These are phyloP conservation scores for Pichia sp. DNA, from an alignment of 1,139 yeast genomes.

Conservation along the genomic window DNA sequence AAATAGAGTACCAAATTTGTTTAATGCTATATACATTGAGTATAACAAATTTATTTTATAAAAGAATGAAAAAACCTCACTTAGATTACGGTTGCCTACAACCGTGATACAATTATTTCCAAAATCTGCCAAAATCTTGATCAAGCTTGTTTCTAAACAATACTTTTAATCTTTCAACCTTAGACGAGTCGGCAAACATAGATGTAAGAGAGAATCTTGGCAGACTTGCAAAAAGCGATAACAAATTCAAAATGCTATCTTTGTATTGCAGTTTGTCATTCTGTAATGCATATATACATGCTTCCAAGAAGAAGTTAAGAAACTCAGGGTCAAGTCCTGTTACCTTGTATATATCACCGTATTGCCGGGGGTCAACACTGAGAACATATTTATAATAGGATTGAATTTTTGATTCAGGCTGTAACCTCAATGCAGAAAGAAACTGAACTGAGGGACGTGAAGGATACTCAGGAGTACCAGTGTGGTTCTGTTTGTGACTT, in stretches of 20 bases:
- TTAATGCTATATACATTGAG: neutral
- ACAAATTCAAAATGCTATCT: conserved; percentile 12
- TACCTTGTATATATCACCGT: conserved; percentile 36
- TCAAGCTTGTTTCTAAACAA: conserved; percentile 5
- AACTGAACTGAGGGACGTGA: conserved; percentile 35
- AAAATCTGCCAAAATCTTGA: conserved; percentile 8
- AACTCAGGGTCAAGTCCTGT: conserved; percentile 59
- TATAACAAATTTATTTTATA: neutral
- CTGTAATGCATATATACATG: conserved; percentile 32
- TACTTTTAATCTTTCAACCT: neutral
- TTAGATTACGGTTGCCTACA: neutral
- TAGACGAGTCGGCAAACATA: conserved; percentile 20
- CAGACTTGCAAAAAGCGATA: conserved; percentile 19
- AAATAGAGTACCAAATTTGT: neutral
- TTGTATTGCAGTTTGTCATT: conserved; percentile 1
- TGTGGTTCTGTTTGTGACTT: neutral
- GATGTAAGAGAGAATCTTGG: conserved; percentile 28
- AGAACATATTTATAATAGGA: conserved; percentile 40
- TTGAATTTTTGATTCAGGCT: conserved; percentile 19
- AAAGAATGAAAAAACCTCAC: neutral
- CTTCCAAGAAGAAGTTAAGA: conserved; percentile 48
- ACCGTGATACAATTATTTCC: conserved; percentile 7
- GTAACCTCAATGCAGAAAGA: conserved; percentile 27
- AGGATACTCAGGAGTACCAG: conserved; percentile 19
- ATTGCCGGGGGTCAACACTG: conserved; percentile 31